Percentiles rank a stretch among this genome's conserved stretches.
These are phyloP conservation scores for Phylloporus arenicola DNA, from an alignment of 768 basidiomycete species.

Conservation along the genomic window DNA sequence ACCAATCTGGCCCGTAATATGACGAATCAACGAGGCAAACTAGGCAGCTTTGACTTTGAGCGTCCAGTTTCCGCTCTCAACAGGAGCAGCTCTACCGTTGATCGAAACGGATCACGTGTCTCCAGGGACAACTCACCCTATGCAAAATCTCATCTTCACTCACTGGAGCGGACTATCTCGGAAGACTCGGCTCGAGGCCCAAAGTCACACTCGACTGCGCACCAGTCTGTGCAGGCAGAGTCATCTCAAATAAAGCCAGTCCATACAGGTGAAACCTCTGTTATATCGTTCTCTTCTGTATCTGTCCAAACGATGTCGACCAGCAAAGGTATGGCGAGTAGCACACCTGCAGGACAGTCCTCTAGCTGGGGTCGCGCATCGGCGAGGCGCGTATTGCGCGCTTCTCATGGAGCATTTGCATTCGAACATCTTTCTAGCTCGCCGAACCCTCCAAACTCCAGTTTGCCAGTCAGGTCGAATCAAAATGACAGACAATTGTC, in stretches of 20 bases:
- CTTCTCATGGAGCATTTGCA: constrained; percentile 56
- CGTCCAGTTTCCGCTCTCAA: constrained; percentile 46
- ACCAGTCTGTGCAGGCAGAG: constrained; percentile 15
- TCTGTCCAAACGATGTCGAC: constrained; percentile 40
- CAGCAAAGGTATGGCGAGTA: constrained; percentile 16
- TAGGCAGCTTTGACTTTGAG: constrained; percentile 76
- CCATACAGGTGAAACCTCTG: constrained; percentile 32
- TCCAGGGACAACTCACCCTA: constrained; percentile 4
- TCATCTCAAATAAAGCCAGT: constrained; percentile 30
- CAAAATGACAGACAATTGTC: constrained; percentile 4
- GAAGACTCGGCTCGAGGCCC: constrained; percentile 20
- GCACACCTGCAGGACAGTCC: constrained; percentile 35
- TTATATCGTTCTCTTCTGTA: constrained; percentile 29
- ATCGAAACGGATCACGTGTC: constrained; percentile 10
- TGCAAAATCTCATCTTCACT: constrained; percentile 12
- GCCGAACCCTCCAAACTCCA: constrained; percentile 19
- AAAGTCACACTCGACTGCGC: constrained; percentile 6
- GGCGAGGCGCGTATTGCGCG: constrained; percentile 35
- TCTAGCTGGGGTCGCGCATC: constrained; percentile 58
- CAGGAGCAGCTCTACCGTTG: constrained; percentile 24
- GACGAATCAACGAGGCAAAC: constrained; percentile 45
- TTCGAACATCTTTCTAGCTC: constrained; percentile 58
- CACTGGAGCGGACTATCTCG: constrained; percentile 24
- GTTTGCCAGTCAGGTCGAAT: constrained; percentile 14
- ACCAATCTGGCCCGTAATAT: constrained; percentile 23